Evolutionary conservation across 1,139 yeast species (phyloP).

Genomic region (Candida pseudoviswanathii): DNA sequence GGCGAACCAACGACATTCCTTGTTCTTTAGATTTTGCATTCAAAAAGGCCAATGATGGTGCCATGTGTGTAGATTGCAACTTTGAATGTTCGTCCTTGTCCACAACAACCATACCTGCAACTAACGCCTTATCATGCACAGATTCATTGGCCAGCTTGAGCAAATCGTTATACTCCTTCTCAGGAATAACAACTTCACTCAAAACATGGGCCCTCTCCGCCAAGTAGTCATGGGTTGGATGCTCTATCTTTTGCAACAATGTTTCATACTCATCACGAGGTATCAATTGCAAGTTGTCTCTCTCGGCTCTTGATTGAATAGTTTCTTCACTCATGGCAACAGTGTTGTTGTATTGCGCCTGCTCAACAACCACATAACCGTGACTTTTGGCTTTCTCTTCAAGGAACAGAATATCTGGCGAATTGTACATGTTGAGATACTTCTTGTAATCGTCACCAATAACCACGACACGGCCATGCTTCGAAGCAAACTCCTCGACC

Average conservation of each 20-base stretch:
- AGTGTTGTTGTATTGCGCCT: constrained; percentile 15
- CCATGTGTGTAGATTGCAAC: constrained; percentile 1
- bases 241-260: constrained; percentile 24
- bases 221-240: constrained; percentile 29
- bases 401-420: constrained; percentile 9
- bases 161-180: constrained; percentile 24
- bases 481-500: constrained; percentile 33
- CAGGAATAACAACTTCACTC: constrained; percentile 8
- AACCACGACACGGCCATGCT: constrained; percentile 18
- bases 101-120: constrained; percentile 10
- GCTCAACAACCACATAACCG: constrained; percentile 14
- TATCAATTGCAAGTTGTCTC: constrained; percentile 19
- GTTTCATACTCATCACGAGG: constrained; percentile 24
- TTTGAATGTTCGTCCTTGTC: constrained; percentile 6
- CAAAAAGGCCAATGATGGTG: constrained; percentile 5
- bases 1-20: constrained; percentile 5
- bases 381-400: constrained; percentile 13
- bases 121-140: constrained; percentile 15
- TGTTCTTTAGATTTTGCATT: constrained; percentile 6
- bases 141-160: constrained; percentile 16
- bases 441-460: constrained; percentile 14
- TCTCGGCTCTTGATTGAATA: constrained; percentile 21
- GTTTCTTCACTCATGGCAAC: constrained; percentile 16
- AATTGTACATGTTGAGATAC: neutral
- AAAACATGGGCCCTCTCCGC: constrained; percentile 25